A percentile compares a stretch with the other conserved stretches of the same genome.
These are phyloP conservation scores for Globisporangium splendens DNA, from an alignment of 352 stramenopile genomes.

Conservation along the genomic window DNA sequence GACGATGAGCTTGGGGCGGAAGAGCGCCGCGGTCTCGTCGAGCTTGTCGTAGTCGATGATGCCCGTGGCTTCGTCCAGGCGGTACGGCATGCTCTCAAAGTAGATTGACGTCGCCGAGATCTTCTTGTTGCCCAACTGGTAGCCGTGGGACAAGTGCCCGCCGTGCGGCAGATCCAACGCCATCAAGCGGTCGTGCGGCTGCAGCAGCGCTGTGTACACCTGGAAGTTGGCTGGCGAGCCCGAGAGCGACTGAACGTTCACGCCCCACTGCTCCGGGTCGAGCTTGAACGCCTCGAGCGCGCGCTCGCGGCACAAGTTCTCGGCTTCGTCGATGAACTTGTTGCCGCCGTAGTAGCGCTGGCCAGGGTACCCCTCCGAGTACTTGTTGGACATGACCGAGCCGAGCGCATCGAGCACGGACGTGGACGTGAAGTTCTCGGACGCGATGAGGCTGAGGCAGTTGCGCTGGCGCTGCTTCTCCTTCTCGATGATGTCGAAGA, in stretches of 20 bases:
- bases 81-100: constrained; percentile 99
- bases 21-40: constrained; percentile 92
- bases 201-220: constrained; percentile 97
- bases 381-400: constrained; percentile 99
- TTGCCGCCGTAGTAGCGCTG: constrained; percentile 97
- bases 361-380: constrained; percentile 97
- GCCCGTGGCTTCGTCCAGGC: constrained; percentile 94
- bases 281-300: constrained; percentile 97
- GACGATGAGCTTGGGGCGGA: constrained; percentile 98
- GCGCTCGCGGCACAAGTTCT: constrained; percentile 96
- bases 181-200: constrained; percentile 99
- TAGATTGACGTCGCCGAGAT: constrained; percentile 98
- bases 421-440: constrained; percentile 98
- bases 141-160: constrained; percentile 98
- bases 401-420: constrained; percentile 97
- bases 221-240: constrained; percentile 99
- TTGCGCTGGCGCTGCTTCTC: constrained; percentile 98
- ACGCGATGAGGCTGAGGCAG: constrained; percentile 98
- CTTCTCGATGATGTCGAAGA: constrained; percentile 95
- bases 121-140: constrained; percentile 98
- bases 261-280: constrained; percentile 93
- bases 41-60: constrained; percentile 99
- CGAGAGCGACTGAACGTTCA: constrained; percentile 97
- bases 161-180: constrained; percentile 98
- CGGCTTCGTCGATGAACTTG: constrained; percentile 99